Evolutionary conservation across 148 eudicot genomes (phyloP).

Genomic region (Chenopodium formosanum): DNA sequence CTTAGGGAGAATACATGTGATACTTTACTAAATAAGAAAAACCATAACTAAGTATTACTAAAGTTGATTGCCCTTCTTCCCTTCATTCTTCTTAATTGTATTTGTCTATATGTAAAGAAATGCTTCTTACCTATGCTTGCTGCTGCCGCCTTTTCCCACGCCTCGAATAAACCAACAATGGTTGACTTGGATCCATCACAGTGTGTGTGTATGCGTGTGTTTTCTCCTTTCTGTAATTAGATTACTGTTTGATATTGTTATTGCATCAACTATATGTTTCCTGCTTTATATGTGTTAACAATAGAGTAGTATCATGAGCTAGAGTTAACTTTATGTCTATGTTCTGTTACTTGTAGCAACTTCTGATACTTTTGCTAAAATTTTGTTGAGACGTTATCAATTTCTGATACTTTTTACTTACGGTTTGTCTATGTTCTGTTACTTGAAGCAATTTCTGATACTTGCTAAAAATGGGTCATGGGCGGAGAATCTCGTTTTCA

Average conservation of each 20-base stretch:
- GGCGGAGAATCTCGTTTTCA: neutral
- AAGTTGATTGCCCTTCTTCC: too few species aligned
- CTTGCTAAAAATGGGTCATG: neutral
- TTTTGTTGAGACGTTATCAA: too few species aligned
- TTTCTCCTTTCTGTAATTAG: neutral
- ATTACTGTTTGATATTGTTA: neutral
- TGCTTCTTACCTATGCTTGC: too few species aligned
- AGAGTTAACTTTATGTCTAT: neutral
- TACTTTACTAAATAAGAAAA: too few species aligned
- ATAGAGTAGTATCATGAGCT: neutral
- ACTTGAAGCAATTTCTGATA: neutral
- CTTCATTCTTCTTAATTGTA: too few species aligned
- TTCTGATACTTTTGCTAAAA: neutral
- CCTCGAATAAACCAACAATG: too few species aligned
- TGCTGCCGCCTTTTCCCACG: too few species aligned
- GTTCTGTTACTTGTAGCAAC: neutral
- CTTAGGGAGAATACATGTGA: too few species aligned
- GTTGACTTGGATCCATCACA: too few species aligned
- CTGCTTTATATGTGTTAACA: neutral
- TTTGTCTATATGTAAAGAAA: too few species aligned
- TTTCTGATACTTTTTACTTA: neutral
- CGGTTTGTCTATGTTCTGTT: neutral
- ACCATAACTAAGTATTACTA: too few species aligned
- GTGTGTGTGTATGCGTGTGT: too few species aligned
- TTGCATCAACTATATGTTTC: neutral